phyloP scores from a whole-genome alignment of 192 early-diverging fungal species.

The Borealophlyctis nickersoniae region DNA sequence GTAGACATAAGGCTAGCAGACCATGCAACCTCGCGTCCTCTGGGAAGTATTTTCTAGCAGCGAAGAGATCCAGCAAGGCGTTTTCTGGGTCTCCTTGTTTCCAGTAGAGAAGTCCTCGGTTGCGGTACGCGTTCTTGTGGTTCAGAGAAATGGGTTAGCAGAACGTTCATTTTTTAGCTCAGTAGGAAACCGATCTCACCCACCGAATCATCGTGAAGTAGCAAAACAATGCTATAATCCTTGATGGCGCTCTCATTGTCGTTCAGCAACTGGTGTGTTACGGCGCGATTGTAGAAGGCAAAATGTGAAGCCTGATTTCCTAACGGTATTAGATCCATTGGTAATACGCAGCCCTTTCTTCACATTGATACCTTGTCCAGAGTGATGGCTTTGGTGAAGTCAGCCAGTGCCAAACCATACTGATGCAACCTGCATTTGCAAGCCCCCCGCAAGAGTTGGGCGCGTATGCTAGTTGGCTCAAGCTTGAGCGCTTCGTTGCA shows the following conservation, averaged over 20 bases:
- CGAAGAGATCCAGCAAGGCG: slow-evolving; percentile 49
- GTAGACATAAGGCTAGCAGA: slow-evolving; percentile 48
- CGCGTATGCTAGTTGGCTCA: slow-evolving; percentile 54
- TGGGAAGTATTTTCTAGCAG: slow-evolving; percentile 51
- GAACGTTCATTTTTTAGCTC: slow-evolving; percentile 4
- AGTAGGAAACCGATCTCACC: not conserved
- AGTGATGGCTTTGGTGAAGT: slow-evolving; percentile 45
- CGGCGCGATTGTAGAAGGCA: slow-evolving; percentile 55
- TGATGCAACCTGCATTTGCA: slow-evolving; percentile 45
- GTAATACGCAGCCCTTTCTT: not conserved
- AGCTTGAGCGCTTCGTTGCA: slow-evolving; percentile 47
- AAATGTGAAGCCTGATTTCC: slow-evolving; percentile 32
- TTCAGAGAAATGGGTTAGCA: not conserved
- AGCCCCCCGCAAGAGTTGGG: slow-evolving; percentile 45
- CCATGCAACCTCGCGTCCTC: slow-evolving; percentile 45
- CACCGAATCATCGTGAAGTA: slow-evolving; percentile 48
- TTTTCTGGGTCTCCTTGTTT: slow-evolving; percentile 51
- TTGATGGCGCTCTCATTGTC: slow-evolving; percentile 48
- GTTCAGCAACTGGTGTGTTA: slow-evolving; percentile 46
- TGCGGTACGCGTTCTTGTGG: slow-evolving; percentile 51
- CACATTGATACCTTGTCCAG: slow-evolving; percentile 46
- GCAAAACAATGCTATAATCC: slow-evolving; percentile 54
- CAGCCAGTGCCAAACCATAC: slow-evolving; percentile 36
- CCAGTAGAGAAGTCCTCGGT: slow-evolving; percentile 57
- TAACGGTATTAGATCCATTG: not conserved